phyloP scores from a whole-genome alignment of 148 eudicot genomes.

The Amaranthus hypochondriacus region DNA sequence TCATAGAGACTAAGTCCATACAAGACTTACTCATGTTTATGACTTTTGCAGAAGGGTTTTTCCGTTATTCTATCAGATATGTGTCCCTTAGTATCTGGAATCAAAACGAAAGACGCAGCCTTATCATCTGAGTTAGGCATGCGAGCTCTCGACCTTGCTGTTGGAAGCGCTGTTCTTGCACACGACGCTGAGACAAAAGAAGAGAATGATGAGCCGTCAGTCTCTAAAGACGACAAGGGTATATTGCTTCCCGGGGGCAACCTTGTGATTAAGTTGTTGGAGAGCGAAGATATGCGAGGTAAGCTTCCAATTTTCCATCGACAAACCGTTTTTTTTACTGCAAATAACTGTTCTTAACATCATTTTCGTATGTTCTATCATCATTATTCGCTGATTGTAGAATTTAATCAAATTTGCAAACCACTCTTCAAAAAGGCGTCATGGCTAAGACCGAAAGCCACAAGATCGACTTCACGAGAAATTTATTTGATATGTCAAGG shows the following conservation, averaged over 20 bases:
- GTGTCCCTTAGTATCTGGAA: conserved; percentile 93
- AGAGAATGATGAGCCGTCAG: conserved; percentile 18
- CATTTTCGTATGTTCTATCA: conserved; percentile 1
- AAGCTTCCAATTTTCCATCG: background rate
- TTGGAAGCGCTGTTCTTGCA: conserved; percentile 44
- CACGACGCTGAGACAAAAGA: conserved; percentile 17
- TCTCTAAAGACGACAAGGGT: conserved; percentile 31
- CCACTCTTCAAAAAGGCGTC: conserved; percentile 71
- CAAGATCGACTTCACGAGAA: conserved; percentile 83
- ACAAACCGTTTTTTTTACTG: background rate
- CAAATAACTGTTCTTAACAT: conserved; percentile 5
- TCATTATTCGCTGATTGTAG: conserved; percentile 29
- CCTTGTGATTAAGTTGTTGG: conserved; percentile 79
- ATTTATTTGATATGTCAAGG: conserved; percentile 91
- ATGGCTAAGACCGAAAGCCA: conserved; percentile 96
- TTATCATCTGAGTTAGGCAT: conserved; percentile 84
- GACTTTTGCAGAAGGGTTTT: conserved; percentile 68
- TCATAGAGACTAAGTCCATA: too few species aligned
- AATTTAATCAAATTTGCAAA: conserved; percentile 67
- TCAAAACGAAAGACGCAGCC: conserved; percentile 78
- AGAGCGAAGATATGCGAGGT: conserved; percentile 84
- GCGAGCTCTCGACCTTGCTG: conserved; percentile 79
- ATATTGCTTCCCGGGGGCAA: conserved; percentile 65
- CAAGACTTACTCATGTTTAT: too few species aligned
- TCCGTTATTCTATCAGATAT: conserved; percentile 90